These are phyloP conservation scores for Xerocomus cyaneibrunnescens DNA, from an alignment of 1,284 basidiomycete genomes.

Conservation along the genomic window DNA sequence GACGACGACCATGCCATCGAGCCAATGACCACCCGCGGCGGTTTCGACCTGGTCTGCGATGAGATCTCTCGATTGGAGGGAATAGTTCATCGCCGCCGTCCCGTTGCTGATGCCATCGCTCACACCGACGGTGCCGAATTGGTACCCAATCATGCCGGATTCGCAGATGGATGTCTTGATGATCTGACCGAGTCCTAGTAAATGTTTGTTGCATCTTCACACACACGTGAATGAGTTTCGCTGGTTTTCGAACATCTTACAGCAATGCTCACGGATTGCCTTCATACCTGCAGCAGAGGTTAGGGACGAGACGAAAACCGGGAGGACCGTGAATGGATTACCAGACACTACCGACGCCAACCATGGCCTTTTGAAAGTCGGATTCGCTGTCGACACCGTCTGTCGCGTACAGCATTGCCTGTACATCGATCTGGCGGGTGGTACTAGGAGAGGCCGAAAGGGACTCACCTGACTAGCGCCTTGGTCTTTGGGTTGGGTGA, in stretches of 20 bases:
- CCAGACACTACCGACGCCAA: slow-evolving; percentile 94
- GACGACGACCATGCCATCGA: slow-evolving; percentile 97
- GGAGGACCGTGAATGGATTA: slow-evolving; percentile 41
- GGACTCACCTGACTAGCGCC: slow-evolving; percentile 82
- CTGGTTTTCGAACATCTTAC: background rate
- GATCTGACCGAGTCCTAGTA: slow-evolving; percentile 84
- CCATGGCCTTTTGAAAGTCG: slow-evolving; percentile 94
- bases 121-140: slow-evolving; percentile 96
- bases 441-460: background rate
- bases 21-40: slow-evolving; percentile 95
- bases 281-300: slow-evolving; percentile 65
- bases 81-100: slow-evolving; percentile 90
- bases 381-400: slow-evolving; percentile 78
- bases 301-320: slow-evolving; percentile 9
- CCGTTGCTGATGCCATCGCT: slow-evolving; percentile 99
- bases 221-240: slow-evolving; percentile 3
- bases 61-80: slow-evolving; percentile 92
- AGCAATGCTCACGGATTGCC: slow-evolving; percentile 72
- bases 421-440: slow-evolving; percentile 1
- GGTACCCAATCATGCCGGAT: slow-evolving; percentile 87
- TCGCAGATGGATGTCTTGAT: slow-evolving; percentile 80
- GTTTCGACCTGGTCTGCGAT: slow-evolving; percentile 97
- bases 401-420: slow-evolving; percentile 97
- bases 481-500: slow-evolving; percentile 90
- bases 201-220: slow-evolving; percentile 85